phyloP scores from a whole-genome alignment of 805 yeast genomes.

The Ogataea populi-albae region DNA sequence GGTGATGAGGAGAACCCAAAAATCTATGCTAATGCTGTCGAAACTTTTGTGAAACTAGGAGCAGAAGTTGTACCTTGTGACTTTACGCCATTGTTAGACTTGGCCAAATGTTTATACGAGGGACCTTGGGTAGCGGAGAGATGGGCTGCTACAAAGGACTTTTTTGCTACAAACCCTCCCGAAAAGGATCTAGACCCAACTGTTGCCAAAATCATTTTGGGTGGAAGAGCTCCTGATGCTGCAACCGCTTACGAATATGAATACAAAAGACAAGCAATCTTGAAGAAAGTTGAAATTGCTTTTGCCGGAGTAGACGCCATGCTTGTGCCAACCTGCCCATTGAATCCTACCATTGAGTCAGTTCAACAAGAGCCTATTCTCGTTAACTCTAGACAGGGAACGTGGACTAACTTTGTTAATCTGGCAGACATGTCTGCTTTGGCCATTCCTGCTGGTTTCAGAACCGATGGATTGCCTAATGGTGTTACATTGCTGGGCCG shows the following conservation, averaged over 20 bases:
- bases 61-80: slow-evolving; percentile 61
- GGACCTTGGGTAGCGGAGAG: slow-evolving; percentile 99
- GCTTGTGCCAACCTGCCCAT: slow-evolving; percentile 91
- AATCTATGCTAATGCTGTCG: slow-evolving; percentile 61
- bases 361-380: slow-evolving; percentile 73
- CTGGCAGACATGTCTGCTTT: slow-evolving; percentile 90
- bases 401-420: slow-evolving; percentile 97
- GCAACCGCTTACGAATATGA: slow-evolving; percentile 82
- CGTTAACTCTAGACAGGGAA: slow-evolving; percentile 89
- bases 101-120: slow-evolving; percentile 87
- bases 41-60: slow-evolving; percentile 47
- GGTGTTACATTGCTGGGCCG: slow-evolving; percentile 85
- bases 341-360: slow-evolving; percentile 78
- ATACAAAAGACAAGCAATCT: slow-evolving; percentile 78
- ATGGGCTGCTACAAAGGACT: slow-evolving; percentile 75
- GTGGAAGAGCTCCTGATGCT: slow-evolving; percentile 78
- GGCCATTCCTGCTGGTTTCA: slow-evolving; percentile 88
- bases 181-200: slow-evolving; percentile 75
- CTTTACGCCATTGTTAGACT: slow-evolving; percentile 70
- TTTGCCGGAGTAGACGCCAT: slow-evolving; percentile 68
- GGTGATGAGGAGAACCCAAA: slow-evolving; percentile 78
- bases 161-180: slow-evolving; percentile 69
- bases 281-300: slow-evolving; percentile 57
- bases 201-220: slow-evolving; percentile 68
- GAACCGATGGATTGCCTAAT: slow-evolving; percentile 82